Evolutionary conservation across 1,139 yeast genomes (phyloP).

Genomic region (Schwanniomyces etchellsii): DNA sequence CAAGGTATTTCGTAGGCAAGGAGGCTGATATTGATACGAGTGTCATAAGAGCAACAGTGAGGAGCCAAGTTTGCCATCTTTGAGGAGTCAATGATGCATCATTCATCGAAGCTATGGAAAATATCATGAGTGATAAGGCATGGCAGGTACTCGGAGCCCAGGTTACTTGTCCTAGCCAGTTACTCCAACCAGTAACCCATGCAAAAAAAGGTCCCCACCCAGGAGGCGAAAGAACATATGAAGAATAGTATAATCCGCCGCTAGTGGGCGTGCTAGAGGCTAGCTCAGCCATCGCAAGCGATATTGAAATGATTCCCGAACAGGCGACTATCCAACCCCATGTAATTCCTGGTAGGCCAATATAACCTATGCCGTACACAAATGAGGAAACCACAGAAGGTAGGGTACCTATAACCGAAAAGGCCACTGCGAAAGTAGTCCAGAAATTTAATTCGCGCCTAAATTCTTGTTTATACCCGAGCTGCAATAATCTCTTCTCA

Average conservation of each 20-base stretch:
- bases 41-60: conserved; percentile 48
- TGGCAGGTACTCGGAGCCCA: conserved; percentile 60
- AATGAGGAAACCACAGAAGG: conserved; percentile 64
- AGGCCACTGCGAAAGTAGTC: conserved; percentile 64
- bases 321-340: conserved; percentile 53
- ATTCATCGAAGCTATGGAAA: conserved; percentile 43
- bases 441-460: conserved; percentile 61
- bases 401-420: conserved; percentile 64
- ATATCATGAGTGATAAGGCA: conserved; percentile 54
- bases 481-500: conserved; percentile 53
- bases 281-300: conserved; percentile 43
- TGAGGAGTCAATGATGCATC: conserved; percentile 32
- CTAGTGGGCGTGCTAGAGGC: conserved; percentile 44
- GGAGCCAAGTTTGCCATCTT: conserved; percentile 45
- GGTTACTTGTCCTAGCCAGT: conserved; percentile 39
- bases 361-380: conserved; percentile 46
- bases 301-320: conserved; percentile 44
- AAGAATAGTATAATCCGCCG: conserved; percentile 45
- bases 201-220: conserved; percentile 49
- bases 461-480: conserved; percentile 73
- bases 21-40: conserved; percentile 47
- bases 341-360: conserved; percentile 50
- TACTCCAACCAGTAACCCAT: conserved; percentile 57
- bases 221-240: conserved; percentile 48
- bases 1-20: conserved; percentile 51